A percentile compares a stretch with the other conserved stretches of the same genome.
phyloP scores from a whole-genome alignment of 352 stramenopile species.

The Pythium monospermum region DNA sequence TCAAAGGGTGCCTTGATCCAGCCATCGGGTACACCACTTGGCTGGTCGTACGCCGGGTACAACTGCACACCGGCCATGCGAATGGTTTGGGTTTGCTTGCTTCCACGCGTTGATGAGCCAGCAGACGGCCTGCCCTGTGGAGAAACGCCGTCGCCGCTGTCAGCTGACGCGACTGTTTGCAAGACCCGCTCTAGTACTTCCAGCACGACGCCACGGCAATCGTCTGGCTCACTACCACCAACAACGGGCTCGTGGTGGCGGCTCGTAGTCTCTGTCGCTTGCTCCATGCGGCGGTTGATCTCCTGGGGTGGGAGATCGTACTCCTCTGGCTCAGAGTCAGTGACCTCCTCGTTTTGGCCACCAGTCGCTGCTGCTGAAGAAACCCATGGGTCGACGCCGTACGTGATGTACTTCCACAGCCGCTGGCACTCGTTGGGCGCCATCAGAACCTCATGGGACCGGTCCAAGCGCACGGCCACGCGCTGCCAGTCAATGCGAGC shows the following conservation, averaged over 20 bases:
- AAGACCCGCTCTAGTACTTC: too few species aligned
- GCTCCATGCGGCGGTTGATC: conserved; percentile 8
- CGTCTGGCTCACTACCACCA: too few species aligned
- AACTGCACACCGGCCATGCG: conserved; percentile 17
- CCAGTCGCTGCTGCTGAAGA: background rate
- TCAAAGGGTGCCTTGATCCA: conserved; percentile 44
- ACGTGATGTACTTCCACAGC: conserved; percentile 77
- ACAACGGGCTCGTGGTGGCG: too few species aligned
- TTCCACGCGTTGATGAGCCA: too few species aligned
- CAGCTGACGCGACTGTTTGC: too few species aligned
- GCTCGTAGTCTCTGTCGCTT: too few species aligned
- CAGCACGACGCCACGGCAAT: too few species aligned
- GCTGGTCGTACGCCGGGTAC: conserved; percentile 45
- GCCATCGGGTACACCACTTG: conserved; percentile 25
- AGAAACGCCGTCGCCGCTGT: too few species aligned
- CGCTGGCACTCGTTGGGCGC: conserved; percentile 38
- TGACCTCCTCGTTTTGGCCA: conserved; percentile 23
- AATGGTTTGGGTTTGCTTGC: too few species aligned
- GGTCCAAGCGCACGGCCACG: conserved; percentile 34
- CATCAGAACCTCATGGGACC: conserved; percentile 32
- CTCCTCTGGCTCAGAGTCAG: conserved; percentile 50
- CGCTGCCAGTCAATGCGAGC: conserved; percentile 41
- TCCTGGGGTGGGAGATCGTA: conserved; percentile 25
- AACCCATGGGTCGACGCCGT: conserved; percentile 22
- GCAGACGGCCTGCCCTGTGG: too few species aligned